Evolutionary conservation across 2,329 filamentous ascomycete genomes (phyloP).

Genomic region (Claviceps quebecensis): DNA sequence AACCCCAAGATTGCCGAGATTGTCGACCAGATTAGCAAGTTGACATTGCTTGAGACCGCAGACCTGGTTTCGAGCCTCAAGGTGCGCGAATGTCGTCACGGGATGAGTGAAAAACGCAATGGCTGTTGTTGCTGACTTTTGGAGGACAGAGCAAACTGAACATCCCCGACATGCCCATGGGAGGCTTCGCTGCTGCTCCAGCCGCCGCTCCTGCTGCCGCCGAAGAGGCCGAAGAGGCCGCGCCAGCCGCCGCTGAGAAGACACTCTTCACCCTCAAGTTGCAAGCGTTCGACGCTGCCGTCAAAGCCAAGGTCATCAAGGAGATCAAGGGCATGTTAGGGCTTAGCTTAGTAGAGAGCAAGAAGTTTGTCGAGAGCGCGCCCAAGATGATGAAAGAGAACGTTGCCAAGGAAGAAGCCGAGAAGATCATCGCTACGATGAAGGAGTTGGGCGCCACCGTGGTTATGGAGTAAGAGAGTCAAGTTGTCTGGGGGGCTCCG

Average conservation of each 20-base stretch:
- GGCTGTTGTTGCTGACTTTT: background rate
- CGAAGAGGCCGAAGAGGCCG: conserved; percentile 77
- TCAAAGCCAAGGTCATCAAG: conserved; percentile 99
- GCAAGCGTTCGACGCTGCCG: conserved; percentile 67
- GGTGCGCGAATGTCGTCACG: conserved; percentile 35
- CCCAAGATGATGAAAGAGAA: conserved; percentile 99
- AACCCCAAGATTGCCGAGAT: conserved; percentile 91
- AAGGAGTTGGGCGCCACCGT: conserved; percentile 87
- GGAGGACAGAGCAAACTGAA: conserved; percentile 67
- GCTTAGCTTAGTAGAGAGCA: conserved; percentile 92
- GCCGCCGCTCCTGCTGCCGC: conserved; percentile 49
- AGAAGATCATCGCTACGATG: conserved; percentile 93
- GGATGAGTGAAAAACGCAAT: background rate
- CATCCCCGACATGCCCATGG: conserved; percentile 93
- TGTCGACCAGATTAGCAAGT: conserved; percentile 96
- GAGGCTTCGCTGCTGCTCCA: conserved; percentile 64
- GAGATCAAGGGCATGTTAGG: conserved; percentile 96
- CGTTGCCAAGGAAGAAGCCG: conserved; percentile 94
- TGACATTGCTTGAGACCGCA: conserved; percentile 94
- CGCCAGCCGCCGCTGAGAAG: conserved; percentile 84
- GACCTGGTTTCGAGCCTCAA: conserved; percentile 91
- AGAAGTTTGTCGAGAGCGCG: conserved; percentile 98
- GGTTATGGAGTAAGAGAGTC: conserved; percentile 60
- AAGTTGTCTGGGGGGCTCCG: background rate
- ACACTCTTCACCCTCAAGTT: conserved; percentile 95